Percentiles rank a stretch among this genome's conserved stretches.
Conservation (phyloP, 257 asterid species). For the Fraxinus excelsior region DNA sequence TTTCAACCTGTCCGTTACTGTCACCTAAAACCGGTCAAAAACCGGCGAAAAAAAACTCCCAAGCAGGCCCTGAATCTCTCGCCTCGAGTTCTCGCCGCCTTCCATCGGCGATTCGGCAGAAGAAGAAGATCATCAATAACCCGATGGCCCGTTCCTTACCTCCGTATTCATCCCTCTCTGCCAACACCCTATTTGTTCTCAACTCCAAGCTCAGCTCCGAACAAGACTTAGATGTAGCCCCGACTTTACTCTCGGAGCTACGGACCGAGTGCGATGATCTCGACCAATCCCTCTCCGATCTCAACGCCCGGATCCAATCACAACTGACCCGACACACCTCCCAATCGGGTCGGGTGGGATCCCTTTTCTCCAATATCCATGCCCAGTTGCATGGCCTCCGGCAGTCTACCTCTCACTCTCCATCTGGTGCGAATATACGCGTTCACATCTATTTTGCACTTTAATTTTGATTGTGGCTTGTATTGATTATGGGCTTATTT, state of each 20-base stretch:
- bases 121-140: constrained; percentile 17
- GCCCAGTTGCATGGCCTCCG: constrained; percentile 59
- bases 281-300: constrained; percentile 57
- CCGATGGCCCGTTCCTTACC: constrained; percentile 51
- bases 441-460: not conserved
- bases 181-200: constrained; percentile 60
- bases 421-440: constrained; percentile 39
- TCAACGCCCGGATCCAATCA: constrained; percentile 48
- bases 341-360: constrained; percentile 49
- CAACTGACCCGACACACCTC: constrained; percentile 57
- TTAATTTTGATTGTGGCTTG: not conserved
- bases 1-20: no score
- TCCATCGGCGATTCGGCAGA: no score
- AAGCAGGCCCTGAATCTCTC: no score
- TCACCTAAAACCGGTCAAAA: no score
- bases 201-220: constrained; percentile 59
- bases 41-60: no score
- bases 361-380: constrained; percentile 44
- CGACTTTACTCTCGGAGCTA: constrained; percentile 68
- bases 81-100: no score
- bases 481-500: not conserved
- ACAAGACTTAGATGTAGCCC: constrained; percentile 60
- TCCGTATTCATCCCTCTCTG: constrained; percentile 60
- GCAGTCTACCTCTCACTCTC: constrained; percentile 38
- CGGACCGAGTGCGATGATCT: constrained; percentile 58